These are phyloP conservation scores for Solanum piurae DNA, from an alignment of 257 asterid genomes.

Conservation along the genomic window DNA sequence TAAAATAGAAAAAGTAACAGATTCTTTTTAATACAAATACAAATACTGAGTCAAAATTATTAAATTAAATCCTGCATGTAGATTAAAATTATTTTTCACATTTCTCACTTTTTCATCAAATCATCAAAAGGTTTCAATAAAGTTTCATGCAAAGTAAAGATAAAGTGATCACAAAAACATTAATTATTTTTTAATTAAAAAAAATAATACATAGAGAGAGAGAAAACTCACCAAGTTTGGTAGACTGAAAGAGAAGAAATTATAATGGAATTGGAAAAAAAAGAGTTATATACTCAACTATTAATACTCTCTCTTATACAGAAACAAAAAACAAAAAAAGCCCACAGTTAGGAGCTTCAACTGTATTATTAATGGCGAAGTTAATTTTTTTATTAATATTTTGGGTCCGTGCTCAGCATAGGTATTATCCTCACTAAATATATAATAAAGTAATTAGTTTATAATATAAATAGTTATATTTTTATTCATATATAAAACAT, in stretches of 20 bases:
- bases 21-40: neutral
- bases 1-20: no score
- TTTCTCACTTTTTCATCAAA: no score
- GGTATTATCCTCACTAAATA: no score
- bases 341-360: neutral
- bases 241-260: neutral
- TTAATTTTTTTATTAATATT: no score
- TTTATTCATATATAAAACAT: no score
- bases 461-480: no score
- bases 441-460: no score
- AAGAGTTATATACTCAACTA: neutral
- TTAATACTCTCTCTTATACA: neutral
- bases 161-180: neutral
- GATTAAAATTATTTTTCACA: neutral
- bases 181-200: no score
- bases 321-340: no score
- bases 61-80: neutral
- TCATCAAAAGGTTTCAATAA: neutral
- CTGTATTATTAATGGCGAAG: neutral
- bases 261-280: neutral
- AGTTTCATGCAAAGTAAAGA: neutral
- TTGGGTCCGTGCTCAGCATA: no score
- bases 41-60: no score
- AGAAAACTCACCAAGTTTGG: neutral
- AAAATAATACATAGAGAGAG: neutral